Evolutionary conservation across 495 filamentous ascomycete genomes (phyloP).

Genomic region (Hyaloscypha bicolor): DNA sequence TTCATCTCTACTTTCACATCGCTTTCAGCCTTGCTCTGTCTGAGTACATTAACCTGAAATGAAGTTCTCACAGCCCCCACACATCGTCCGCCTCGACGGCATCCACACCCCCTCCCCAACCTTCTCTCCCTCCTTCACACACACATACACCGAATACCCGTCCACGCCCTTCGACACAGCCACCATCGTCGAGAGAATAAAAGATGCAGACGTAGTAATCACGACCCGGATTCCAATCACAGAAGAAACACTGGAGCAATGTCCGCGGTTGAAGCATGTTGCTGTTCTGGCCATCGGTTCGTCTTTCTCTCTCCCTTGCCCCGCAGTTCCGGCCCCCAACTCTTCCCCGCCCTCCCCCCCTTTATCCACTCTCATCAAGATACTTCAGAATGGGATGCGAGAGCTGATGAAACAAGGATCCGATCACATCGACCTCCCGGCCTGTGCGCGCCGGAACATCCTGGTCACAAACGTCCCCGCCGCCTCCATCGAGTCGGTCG

Average conservation of each 20-base stretch:
- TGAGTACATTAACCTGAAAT: constrained; percentile 5
- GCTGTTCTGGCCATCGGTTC: constrained; percentile 46
- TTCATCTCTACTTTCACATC: neutral
- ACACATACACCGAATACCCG: constrained; percentile 14
- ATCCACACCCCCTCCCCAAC: constrained; percentile 15
- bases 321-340: neutral
- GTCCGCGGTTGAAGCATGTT: constrained; percentile 48
- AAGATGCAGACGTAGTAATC: constrained; percentile 38
- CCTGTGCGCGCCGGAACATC: constrained; percentile 46
- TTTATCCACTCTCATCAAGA: no score
- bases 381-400: no score
- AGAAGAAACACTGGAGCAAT: constrained; percentile 36
- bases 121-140: constrained; percentile 18
- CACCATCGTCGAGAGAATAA: constrained; percentile 2
- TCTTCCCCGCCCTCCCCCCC: neutral
- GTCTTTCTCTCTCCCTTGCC: neutral
- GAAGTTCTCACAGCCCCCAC: neutral
- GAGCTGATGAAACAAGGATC: constrained; percentile 36
- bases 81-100: constrained; percentile 28
- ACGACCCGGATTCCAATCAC: constrained; percentile 43
- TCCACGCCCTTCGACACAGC: constrained; percentile 5
- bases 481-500: constrained; percentile 52
- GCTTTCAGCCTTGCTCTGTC: no score
- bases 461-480: constrained; percentile 49
- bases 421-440: constrained; percentile 51